Evolutionary conservation across 2,329 filamentous ascomycete genomes (phyloP), one percentile per base, ranked within the genome.

Genomic region (Fusarium transvaalense): DNA sequence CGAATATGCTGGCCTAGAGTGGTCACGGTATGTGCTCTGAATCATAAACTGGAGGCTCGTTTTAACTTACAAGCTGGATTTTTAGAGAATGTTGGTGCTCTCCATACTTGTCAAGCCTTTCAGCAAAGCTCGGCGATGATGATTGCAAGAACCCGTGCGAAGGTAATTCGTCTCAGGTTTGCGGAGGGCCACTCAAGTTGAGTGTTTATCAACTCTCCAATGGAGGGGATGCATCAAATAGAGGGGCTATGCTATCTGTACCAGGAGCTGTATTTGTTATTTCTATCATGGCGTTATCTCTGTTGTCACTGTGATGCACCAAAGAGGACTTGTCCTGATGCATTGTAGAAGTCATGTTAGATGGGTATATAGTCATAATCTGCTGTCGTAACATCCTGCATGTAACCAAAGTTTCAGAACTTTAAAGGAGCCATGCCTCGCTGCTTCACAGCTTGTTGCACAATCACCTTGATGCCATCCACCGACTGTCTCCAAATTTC

Each of bases 81-180:
- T 52, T 34, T 34, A 86, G 85, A 56, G 86, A 89, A 78, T 90
- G 87, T 81, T 89, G 86, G 82, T 90, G 88, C 75, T 81, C 84
- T 23, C 78, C 82, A 19, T 78, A 78, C 46, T 71, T 89, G n/a
- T 82, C 82, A 10, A 75, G 77, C 10, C 79, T 87, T 25, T 81
- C 85, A 17, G 74, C 72, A 12, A 81, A 82, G 63, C 75, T 88
- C 12, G 71, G 80, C 31, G 86, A 88, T 23, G 69, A 67, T 19
- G 77, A 78, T 4, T 90, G 88, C 76, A 76, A 83, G 58, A 80
- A 83, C 32, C 76, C 84, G 0, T 90, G 88, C 68, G 82, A 84
- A 45, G 88, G 86, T 3, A 83, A 87, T 72, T 76, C 76, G 17
- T 79, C 76, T 2, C 80, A 85, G 48, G 78, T 83, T 3, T 90